phyloP scores from a whole-genome alignment of 257 asterid species.

The Lantana camara region DNA sequence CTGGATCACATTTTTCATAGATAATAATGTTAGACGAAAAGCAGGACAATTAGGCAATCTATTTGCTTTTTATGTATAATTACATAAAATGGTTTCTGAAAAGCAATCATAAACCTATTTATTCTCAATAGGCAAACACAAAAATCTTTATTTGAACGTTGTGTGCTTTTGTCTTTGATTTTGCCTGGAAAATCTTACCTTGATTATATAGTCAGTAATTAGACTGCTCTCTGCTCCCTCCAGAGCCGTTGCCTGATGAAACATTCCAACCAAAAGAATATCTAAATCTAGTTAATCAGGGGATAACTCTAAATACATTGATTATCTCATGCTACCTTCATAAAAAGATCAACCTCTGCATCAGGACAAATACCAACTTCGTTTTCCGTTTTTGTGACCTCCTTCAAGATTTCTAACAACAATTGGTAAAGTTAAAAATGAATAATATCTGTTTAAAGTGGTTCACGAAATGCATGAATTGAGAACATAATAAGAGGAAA shows the following conservation, averaged over 20 bases:
- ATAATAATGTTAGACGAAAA: no score
- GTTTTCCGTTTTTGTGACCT: conserved; percentile 73
- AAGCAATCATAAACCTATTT: no score
- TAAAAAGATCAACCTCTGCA: conserved; percentile 78
- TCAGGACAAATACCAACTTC: conserved; percentile 78
- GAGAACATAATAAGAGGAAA: background rate
- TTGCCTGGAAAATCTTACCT: conserved; percentile 37
- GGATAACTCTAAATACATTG: background rate
- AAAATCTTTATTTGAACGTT: background rate
- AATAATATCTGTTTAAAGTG: no score
- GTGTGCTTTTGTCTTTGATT: background rate
- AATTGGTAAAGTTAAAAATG: background rate
- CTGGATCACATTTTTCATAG: conserved; percentile 36
- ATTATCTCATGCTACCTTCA: conserved; percentile 60
- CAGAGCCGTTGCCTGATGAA: conserved; percentile 56
- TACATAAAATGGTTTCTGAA: no score
- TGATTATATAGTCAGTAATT: conserved; percentile 58
- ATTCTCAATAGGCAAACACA: no score
- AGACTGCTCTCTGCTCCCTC: conserved; percentile 66
- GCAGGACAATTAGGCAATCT: no score
- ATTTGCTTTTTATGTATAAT: no score
- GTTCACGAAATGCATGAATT: background rate
- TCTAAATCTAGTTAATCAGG: no score
- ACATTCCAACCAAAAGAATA: background rate
- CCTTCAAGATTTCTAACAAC: conserved; percentile 59